Base-by-base conservation (phyloP, 768 basidiomycete species). In the Lactarius indigo region DNA sequence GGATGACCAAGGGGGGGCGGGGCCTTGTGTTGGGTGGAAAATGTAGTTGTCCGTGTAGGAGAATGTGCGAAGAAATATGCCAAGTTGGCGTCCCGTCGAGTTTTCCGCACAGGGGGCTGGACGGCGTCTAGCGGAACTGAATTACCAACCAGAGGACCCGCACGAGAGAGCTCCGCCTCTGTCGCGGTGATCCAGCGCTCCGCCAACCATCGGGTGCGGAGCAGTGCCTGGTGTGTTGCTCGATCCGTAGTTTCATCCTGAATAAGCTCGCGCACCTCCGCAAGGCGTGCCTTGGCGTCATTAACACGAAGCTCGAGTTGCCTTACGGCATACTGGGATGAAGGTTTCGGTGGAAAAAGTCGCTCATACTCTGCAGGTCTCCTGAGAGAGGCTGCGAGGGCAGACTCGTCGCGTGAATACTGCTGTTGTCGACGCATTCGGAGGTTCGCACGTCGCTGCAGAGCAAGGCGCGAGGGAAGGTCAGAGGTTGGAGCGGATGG, bases 31-130 rank as follows among this genome's bases (percentile, higher is more conserved):
- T 52, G 57, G 15, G 41, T 13, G 2, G 59, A 55, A 31, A 56
- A 23, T 3, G 23, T n/a, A 9, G 63, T 20, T 50, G 42, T 65
- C 17, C 30, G 67, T 7, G 69, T 70, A 8, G 69, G 69, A n/a
- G 69, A 70, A 65, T 63, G 56, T 2, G 69, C 37, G 28, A 70
- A 70, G 60, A 70, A 70, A 26, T 63, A 39, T 17, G 69, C 64
- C 30, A 70, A 30, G 58, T 70, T 70, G 23, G 68, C 50, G 8
- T 69, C 62, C 41, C 26, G 61, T 44, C 69, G 62, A 59, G 66
- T 39, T 17, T 37, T 41, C 18, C 33, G 44, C 2, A 52, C 39
- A 12, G 54, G 28, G 12, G 54, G 39, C 26, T 37, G n/a, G 3
- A 47, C 9, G 12, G 31, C 15, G 9, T 47, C 58, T 26, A 28